These are phyloP conservation scores for Trichoderma sp. DNA, from an alignment of 2,329 filamentous ascomycete species.

Conservation along the genomic window DNA sequence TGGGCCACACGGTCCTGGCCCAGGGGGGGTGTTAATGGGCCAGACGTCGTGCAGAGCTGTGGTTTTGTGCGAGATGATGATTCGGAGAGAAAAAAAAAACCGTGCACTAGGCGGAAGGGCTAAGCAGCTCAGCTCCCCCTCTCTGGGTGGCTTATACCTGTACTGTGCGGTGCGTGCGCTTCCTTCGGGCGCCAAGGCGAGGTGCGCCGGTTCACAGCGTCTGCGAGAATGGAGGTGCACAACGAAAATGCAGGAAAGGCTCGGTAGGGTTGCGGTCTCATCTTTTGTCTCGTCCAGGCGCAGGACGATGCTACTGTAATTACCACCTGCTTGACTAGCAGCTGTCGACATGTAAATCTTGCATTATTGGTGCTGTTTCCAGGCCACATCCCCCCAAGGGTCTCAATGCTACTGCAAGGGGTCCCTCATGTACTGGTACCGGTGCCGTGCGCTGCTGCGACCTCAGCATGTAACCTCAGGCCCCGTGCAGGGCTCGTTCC, in stretches of 20 bases:
- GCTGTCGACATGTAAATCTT: not conserved
- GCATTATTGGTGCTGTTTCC: not conserved
- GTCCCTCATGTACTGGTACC: not conserved
- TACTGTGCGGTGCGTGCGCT: not conserved
- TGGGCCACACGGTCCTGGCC: conserved; percentile 20
- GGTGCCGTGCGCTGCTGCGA: not conserved
- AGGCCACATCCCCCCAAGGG: not conserved
- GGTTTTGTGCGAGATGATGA: conserved; percentile 1
- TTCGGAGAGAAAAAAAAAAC: conserved; percentile 21
- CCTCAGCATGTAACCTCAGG: conserved; percentile 3
- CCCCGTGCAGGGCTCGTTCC: conserved; percentile 1
- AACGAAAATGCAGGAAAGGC: not conserved
- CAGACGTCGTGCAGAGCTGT: not conserved
- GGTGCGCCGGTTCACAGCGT: not conserved
- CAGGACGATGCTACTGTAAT: not conserved
- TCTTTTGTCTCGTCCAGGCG: not conserved
- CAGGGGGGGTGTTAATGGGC: conserved; percentile 20
- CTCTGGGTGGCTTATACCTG: not conserved
- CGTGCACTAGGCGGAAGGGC: conserved; percentile 8
- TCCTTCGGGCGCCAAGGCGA: not conserved
- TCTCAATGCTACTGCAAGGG: not conserved
- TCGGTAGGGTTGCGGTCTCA: not conserved
- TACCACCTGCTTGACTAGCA: not conserved
- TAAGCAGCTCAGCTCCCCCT: conserved; percentile 12
- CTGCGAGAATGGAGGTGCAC: not conserved